phyloP scores from a whole-genome alignment of 257 asterid genomes.

The Anisodus acutangulus region DNA sequence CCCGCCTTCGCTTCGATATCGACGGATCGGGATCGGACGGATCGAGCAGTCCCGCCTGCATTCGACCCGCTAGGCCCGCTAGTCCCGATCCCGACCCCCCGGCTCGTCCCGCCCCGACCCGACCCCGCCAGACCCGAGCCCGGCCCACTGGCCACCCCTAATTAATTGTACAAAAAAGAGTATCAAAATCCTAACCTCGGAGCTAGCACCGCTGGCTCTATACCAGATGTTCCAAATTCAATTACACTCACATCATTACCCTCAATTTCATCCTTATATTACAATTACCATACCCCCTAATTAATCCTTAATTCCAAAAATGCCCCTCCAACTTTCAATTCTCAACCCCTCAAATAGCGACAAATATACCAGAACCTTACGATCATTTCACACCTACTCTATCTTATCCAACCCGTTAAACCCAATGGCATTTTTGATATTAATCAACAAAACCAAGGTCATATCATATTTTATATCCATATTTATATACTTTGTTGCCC shows the following conservation, averaged over 20 bases:
- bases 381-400: neutral
- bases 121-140: too few relatives aligned
- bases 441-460: neutral
- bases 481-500: neutral
- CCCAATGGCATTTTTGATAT: slow-evolving; percentile 9
- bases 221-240: slow-evolving; percentile 6
- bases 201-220: slow-evolving; percentile 28
- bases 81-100: too few relatives aligned
- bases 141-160: too few relatives aligned
- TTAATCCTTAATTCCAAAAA: neutral
- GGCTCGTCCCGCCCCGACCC: too few relatives aligned
- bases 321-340: neutral
- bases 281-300: neutral
- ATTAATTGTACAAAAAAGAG: neutral
- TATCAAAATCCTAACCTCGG: slow-evolving; percentile 6
- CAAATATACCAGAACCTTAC: neutral
- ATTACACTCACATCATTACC: neutral
- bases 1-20: too few relatives aligned
- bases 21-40: too few relatives aligned
- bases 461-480: neutral
- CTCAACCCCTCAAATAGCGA: neutral
- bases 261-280: neutral
- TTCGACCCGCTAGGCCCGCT: too few relatives aligned
- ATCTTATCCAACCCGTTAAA: neutral
- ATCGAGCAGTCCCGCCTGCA: too few relatives aligned